Conservation (phyloP, 768 basidiomycete genomes). For the Lentinula lateritia region DNA sequence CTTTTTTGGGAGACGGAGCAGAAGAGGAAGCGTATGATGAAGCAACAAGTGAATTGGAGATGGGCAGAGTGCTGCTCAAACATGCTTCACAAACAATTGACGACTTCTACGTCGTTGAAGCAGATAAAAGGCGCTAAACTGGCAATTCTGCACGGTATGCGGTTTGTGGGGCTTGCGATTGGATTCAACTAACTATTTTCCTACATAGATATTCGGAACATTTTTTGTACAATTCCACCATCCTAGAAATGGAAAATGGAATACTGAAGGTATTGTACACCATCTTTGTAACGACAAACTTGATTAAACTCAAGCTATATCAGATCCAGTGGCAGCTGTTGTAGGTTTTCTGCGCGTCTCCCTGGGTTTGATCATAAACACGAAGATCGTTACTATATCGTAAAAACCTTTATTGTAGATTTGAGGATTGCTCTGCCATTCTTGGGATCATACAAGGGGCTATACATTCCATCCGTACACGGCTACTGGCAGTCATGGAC, state of each 20-base stretch:
- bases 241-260: no score
- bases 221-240: no score
- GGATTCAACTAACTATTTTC: background rate
- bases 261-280: no score
- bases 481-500: no score
- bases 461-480: no score
- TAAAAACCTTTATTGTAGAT: background rate
- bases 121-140: slow-evolving; percentile 25
- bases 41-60: slow-evolving; percentile 16
- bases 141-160: background rate
- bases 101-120: slow-evolving; percentile 62
- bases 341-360: background rate
- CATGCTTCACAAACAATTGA: slow-evolving; percentile 45
- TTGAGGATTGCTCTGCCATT: no score
- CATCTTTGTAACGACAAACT: no score
- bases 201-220: no score
- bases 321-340: background rate
- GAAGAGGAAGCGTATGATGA: slow-evolving; percentile 19
- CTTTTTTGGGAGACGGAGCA: slow-evolving; percentile 35
- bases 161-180: background rate
- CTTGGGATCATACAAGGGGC: no score
- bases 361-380: background rate
- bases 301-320: no score
- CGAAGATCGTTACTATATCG: background rate
- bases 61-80: slow-evolving; percentile 42